Conservation (phyloP, 495 filamentous ascomycete genomes). For the Neurospora pannonica region DNA sequence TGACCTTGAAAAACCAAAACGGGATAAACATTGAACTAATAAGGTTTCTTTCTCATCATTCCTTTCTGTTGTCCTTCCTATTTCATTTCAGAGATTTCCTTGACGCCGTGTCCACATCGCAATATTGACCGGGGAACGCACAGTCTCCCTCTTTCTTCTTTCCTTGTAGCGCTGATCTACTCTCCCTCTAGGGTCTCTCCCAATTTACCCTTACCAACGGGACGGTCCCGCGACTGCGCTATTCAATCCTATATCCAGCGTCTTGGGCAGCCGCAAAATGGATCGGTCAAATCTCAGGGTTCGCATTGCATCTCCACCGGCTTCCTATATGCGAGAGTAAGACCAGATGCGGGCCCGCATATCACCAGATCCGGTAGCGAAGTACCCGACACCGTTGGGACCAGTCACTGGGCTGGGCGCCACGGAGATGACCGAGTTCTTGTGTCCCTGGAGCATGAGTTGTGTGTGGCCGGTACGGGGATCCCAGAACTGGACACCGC, state of each 20-base stretch:
- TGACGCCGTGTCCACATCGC: not conserved
- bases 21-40: not conserved
- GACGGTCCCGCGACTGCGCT: not conserved
- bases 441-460: constrained; percentile 88
- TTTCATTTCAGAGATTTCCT: not conserved
- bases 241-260: not conserved
- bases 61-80: not conserved
- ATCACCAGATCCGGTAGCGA: constrained; percentile 83
- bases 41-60: not conserved
- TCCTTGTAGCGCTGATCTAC: not conserved
- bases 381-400: constrained; percentile 58
- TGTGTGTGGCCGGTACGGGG: constrained; percentile 78
- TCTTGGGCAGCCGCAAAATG: not conserved
- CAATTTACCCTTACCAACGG: not conserved
- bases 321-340: constrained; percentile 33
- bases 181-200: not conserved
- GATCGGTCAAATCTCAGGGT: not conserved
- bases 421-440: constrained; percentile 87
- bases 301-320: not conserved
- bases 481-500: constrained; percentile 91
- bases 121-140: not conserved
- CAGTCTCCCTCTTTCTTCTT: not conserved
- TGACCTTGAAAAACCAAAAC: not conserved
- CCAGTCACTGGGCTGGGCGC: constrained; percentile 78
- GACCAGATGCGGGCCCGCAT: constrained; percentile 89